phyloP scores from a whole-genome alignment of 305 asterid species.

The Plantago rigida region DNA sequence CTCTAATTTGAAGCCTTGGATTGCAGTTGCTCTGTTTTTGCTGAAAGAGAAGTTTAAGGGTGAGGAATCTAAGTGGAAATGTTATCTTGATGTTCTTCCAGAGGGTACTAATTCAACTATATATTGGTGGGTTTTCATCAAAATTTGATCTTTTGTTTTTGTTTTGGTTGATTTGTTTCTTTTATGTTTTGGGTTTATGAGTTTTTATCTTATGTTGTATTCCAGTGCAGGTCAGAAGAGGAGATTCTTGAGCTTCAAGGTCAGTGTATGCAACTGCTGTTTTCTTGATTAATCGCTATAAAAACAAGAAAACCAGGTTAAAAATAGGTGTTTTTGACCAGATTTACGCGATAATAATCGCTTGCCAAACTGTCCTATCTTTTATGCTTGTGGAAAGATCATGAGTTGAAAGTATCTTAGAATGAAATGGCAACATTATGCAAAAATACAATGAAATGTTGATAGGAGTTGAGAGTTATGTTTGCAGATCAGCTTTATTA shows the following conservation, averaged over 20 bases:
- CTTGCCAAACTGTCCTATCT: no score
- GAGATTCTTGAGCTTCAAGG: constrained; percentile 96
- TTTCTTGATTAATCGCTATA: background rate
- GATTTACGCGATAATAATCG: no score
- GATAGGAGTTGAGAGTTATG: no score
- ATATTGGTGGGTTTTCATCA: constrained; percentile 66
- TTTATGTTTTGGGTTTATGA: constrained; percentile 30
- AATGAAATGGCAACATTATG: no score
- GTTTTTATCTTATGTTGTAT: constrained; percentile 35
- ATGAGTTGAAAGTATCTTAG: no score
- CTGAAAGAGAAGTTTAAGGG: constrained; percentile 53
- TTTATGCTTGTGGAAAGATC: no score
- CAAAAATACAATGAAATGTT: no score
- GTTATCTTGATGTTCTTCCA: constrained; percentile 65
- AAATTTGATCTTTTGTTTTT: background rate
- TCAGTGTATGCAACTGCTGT: constrained; percentile 24
- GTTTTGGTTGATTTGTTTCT: constrained; percentile 2
- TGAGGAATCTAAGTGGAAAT: constrained; percentile 66
- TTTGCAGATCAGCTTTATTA: no score
- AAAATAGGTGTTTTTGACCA: no score
- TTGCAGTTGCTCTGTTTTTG: constrained; percentile 70
- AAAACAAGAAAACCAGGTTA: no score
- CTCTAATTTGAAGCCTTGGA: constrained; percentile 79
- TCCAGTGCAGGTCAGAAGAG: constrained; percentile 99
- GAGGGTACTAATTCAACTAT: constrained; percentile 64